Evolutionary conservation across 2,329 filamentous ascomycete species (phyloP).

Genomic region (Exserohilum turcica): DNA sequence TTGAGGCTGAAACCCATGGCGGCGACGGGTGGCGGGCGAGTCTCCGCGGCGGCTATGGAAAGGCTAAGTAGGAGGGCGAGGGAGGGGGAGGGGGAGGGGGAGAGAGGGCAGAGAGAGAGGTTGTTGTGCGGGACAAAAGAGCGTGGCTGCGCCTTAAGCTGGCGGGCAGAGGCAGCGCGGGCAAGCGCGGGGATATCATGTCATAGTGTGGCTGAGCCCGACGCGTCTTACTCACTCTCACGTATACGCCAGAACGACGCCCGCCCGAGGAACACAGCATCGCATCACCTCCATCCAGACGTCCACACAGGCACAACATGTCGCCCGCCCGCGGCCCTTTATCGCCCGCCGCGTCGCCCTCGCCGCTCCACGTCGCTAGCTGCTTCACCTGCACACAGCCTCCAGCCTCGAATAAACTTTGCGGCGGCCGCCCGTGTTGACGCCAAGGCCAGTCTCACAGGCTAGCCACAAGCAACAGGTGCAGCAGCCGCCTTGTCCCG

Average conservation of each 20-base stretch:
- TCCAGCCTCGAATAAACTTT: too few relatives aligned
- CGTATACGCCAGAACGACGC: constrained; percentile 3
- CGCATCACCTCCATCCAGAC: too few relatives aligned
- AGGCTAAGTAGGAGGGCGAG: not conserved
- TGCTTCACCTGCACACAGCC: too few relatives aligned
- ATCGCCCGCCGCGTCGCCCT: too few relatives aligned
- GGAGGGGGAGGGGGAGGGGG: not conserved
- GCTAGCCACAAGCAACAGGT: too few relatives aligned
- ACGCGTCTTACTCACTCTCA: constrained; percentile 5
- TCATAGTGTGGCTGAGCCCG: constrained; percentile 17
- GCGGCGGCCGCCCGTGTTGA: too few relatives aligned
- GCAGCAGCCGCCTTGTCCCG: too few relatives aligned
- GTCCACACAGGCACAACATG: too few relatives aligned
- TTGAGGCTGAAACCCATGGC: constrained; percentile 57
- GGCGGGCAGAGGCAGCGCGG: constrained; percentile 1
- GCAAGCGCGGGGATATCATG: constrained; percentile 9
- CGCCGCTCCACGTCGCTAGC: too few relatives aligned
- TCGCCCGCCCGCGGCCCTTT: too few relatives aligned
- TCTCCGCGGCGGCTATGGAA: not conserved
- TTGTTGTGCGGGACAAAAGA: constrained; percentile 2
- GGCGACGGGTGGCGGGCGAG: not conserved
- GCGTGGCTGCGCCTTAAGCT: constrained; percentile 3
- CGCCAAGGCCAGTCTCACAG: too few relatives aligned
- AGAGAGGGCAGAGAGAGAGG: not conserved
- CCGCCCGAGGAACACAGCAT: not conserved